Percentiles rank a stretch among this genome's conserved stretches.
Evolutionary conservation across 306 rosid genomes (phyloP).

Genomic region (Trifolium subterraneum): DNA sequence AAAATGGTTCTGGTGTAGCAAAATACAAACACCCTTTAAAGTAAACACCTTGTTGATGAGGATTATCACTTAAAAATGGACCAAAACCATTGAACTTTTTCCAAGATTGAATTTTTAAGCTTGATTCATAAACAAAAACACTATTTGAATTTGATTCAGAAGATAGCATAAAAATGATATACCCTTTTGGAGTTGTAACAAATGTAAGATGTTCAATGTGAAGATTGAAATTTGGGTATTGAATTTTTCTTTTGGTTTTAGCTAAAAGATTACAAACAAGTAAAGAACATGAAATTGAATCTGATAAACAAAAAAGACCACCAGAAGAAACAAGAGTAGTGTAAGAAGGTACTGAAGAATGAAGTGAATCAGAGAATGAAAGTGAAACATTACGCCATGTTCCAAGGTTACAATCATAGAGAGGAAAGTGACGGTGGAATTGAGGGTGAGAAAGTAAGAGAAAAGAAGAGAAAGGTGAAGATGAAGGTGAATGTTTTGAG

Average conservation of each 20-base stretch:
- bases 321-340: slow-evolving; percentile 65
- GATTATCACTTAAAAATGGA: slow-evolving; percentile 50
- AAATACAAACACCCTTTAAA: slow-evolving; percentile 61
- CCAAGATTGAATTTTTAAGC: slow-evolving; percentile 54
- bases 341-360: slow-evolving; percentile 36
- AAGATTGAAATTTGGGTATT: slow-evolving; percentile 61
- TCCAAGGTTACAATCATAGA: slow-evolving; percentile 63
- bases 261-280: slow-evolving; percentile 69
- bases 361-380: slow-evolving; percentile 53
- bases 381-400: slow-evolving; percentile 69
- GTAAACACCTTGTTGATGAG: slow-evolving; percentile 63
- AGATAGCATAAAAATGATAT: slow-evolving; percentile 55
- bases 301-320: slow-evolving; percentile 74
- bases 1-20: slow-evolving; percentile 71
- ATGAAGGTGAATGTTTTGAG: slow-evolving; percentile 56
- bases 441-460: slow-evolving; percentile 87
- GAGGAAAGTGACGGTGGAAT: slow-evolving; percentile 56
- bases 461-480: slow-evolving; percentile 71
- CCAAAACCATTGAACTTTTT: slow-evolving; percentile 46
- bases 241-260: slow-evolving; percentile 58
- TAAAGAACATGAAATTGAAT: slow-evolving; percentile 57
- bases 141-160: slow-evolving; percentile 49
- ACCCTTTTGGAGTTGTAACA: slow-evolving; percentile 64
- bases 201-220: slow-evolving; percentile 64
- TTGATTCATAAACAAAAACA: slow-evolving; percentile 61